A percentile compares a stretch with the other conserved stretches of the same genome.
These are phyloP conservation scores for Ascochyta rabiei DNA, from an alignment of 2,329 filamentous ascomycete genomes.

Conservation along the genomic window DNA sequence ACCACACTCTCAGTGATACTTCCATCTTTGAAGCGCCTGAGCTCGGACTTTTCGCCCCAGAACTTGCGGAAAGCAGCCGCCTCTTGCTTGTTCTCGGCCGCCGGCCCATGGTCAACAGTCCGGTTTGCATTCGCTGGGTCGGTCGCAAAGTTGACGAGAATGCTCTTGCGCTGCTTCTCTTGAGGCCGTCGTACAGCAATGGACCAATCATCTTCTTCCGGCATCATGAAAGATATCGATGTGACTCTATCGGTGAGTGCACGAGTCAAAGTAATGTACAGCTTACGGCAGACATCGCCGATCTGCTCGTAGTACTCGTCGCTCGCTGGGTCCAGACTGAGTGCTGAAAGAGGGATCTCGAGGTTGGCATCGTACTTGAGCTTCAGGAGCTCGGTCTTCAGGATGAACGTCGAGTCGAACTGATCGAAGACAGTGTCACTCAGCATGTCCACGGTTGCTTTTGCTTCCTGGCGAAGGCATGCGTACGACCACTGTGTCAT, in stretches of 20 bases:
- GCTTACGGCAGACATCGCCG: conserved; percentile 57
- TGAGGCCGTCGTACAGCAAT: conserved; percentile 36
- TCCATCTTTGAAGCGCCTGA: conserved; percentile 93
- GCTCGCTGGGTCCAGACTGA: conserved; percentile 33
- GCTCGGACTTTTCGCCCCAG: conserved; percentile 92
- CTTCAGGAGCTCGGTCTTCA: conserved; percentile 58
- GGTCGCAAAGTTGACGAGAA: conserved; percentile 73
- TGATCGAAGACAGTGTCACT: conserved; percentile 76
- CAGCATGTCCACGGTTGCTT: conserved; percentile 74
- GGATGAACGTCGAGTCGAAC: conserved; percentile 84
- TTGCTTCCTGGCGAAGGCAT: conserved; percentile 75
- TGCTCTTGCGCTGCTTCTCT: conserved; percentile 39
- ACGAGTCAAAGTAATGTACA: conserved; percentile 69
- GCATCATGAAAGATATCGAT: conserved; percentile 58
- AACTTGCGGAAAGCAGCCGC: conserved; percentile 84
- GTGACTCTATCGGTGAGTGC: conserved; percentile 78
- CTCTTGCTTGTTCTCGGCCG: conserved; percentile 83
- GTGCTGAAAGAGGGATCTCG: conserved; percentile 44
- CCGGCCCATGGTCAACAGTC: conserved; percentile 84
- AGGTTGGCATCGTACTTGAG: conserved; percentile 63
- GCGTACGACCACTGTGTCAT: conserved; percentile 86
- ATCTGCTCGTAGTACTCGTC: conserved; percentile 35
- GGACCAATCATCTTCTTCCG: conserved; percentile 43
- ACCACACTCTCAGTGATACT: conserved; percentile 91
- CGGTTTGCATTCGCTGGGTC: conserved; percentile 75